These are phyloP conservation scores for Solanum acaule DNA, from an alignment of 257 asterid genomes.

Conservation along the genomic window DNA sequence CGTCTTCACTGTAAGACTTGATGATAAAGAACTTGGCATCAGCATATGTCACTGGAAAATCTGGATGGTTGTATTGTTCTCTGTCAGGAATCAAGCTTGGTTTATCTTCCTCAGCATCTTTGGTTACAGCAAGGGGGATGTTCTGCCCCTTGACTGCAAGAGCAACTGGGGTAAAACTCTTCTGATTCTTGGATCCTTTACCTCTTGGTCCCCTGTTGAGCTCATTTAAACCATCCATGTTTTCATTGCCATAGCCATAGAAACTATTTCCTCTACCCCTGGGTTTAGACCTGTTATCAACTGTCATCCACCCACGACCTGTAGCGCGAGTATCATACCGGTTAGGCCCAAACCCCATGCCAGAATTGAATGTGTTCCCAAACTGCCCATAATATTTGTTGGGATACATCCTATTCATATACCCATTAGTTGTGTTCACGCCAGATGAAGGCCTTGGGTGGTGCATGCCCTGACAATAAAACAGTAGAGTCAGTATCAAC, in stretches of 20 bases:
- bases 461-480: constrained; percentile 34
- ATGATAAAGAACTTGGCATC: constrained; percentile 59
- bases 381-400: constrained; percentile 49
- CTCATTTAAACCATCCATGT: constrained; percentile 53
- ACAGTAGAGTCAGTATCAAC: neutral
- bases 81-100: constrained; percentile 25
- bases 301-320: constrained; percentile 52
- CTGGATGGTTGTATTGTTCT: constrained; percentile 46
- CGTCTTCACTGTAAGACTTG: constrained; percentile 66
- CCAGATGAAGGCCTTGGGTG: constrained; percentile 38
- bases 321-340: constrained; percentile 33
- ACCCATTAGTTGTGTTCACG: constrained; percentile 36
- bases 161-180: constrained; percentile 34
- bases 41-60: constrained; percentile 34
- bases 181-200: constrained; percentile 33
- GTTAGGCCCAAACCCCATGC: constrained; percentile 40
- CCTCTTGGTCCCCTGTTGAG: constrained; percentile 70
- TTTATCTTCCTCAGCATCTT: constrained; percentile 27
- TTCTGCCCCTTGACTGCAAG: constrained; percentile 52
- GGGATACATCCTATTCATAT: constrained; percentile 43
- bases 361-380: constrained; percentile 41
- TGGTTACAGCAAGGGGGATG: constrained; percentile 21
- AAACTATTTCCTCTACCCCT: constrained; percentile 44
- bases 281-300: constrained; percentile 48
- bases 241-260: constrained; percentile 33